Evolutionary conservation across 176 grass and related monocot genomes (phyloP).

Genomic region (Bolboschoenus planiculmis): DNA sequence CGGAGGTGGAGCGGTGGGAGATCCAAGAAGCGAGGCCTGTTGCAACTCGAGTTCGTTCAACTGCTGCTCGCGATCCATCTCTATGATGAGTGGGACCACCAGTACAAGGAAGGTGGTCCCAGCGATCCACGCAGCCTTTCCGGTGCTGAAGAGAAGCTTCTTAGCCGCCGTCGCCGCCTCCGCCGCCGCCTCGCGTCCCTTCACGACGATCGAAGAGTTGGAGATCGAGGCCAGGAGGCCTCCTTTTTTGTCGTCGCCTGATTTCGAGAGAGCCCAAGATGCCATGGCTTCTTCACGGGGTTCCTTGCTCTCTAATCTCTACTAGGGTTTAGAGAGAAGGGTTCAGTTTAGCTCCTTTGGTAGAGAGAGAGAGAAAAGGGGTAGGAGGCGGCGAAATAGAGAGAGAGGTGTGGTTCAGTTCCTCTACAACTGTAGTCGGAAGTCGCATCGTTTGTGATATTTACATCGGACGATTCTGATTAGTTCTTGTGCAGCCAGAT

Average conservation of each 20-base stretch:
- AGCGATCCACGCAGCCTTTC: slow-evolving; percentile 81
- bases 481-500: too few species aligned
- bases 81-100: slow-evolving; percentile 76
- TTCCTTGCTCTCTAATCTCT: background rate
- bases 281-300: slow-evolving; percentile 16
- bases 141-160: slow-evolving; percentile 78
- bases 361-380: too few species aligned
- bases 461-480: too few species aligned
- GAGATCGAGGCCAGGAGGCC: slow-evolving; percentile 54
- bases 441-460: too few species aligned
- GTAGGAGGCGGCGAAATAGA: background rate
- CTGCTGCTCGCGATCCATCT: slow-evolving; percentile 79
- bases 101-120: slow-evolving; percentile 84
- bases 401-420: background rate
- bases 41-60: slow-evolving; percentile 78
- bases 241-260: slow-evolving; percentile 25
- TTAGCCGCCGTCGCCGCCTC: slow-evolving; percentile 31
- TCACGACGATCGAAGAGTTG: slow-evolving; percentile 32
- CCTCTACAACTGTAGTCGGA: background rate
- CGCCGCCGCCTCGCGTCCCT: slow-evolving; percentile 31
- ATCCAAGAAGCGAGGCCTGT: slow-evolving; percentile 54
- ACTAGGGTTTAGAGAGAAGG: slow-evolving; percentile 39
- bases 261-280: slow-evolving; percentile 31
- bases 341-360: background rate
- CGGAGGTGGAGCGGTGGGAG: slow-evolving; percentile 8